Evolutionary conservation across 306 rosid genomes (phyloP), one percentile per base, ranked within the genome.

Genomic region (Vigna mungo): DNA sequence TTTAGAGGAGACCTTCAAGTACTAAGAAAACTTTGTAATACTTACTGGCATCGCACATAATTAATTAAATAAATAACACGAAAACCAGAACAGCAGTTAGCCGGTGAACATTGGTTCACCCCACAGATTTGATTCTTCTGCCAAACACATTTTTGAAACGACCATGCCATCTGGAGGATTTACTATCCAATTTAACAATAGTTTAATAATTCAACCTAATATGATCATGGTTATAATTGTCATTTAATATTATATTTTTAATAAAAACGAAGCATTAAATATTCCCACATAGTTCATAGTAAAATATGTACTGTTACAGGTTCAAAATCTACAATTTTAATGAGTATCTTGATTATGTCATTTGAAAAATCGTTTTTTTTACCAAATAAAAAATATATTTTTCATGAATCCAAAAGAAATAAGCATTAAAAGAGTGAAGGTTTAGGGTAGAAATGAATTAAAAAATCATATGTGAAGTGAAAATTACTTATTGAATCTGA

Each of bases 51-150:
- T 41, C 46, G 9, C 12, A 2, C 12, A 41, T 41, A 41, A 41
- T 41, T 41, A 41, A 41, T 41, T 41, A 41, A 41, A 9, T 41
- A 41, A 41, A 41, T 41, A 54, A 20, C 0, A 4, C 17, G 1
- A 12, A 32, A 61, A 32, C 46, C 46, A 8, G 44, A 1, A 0
- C 0, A 32, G 5, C 16, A n/a, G 69, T 36, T 65, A 41, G 0
- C 53, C 17, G 71, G 71, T 65, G 71, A 37, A 64, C 1, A 10
- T 16, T 10, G 10, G 7, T 65, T 53, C 36, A 36, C 69, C 71
- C 32, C 71, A 65, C 34, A 3, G 1, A 18, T 62, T 64, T 5
- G 70, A 65, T 65, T 65, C 71, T 41, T 65, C 48, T 20, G 11
- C 17, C 71, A 39, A 10, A 11, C 34, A 12, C 36, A 65, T 12